Base-by-base conservation (phyloP, 2,329 filamentous ascomycete genomes). In the Hymenoscyphus scutula region DNA sequence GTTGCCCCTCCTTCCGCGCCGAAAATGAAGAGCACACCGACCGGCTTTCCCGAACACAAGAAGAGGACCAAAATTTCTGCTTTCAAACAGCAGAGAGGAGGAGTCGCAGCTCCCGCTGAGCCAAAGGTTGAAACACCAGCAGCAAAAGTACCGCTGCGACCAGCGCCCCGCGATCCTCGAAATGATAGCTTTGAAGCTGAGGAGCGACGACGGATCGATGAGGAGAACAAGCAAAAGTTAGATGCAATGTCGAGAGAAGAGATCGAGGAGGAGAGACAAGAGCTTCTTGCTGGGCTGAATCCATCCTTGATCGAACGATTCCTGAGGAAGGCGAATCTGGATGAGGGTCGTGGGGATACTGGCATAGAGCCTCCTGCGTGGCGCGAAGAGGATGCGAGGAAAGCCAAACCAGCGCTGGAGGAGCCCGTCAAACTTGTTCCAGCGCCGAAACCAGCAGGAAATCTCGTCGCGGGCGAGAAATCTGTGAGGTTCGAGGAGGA, bases 21-120 rank as follows among this genome's bases (percentile, higher is more conserved):
- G 15, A 81, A 82, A 55, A 78, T 84, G 48, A 84, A 84, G 58
- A 77, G 79, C 10, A 78, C 80, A 23, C 76, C 80, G 4, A 87
- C 84, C 13, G 95, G 95, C 1, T 98, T 98, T 69, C 95, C 95
- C n/a, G 86, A 88, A 63, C 93, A 92, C 75, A 95, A 90, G 75
- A 92, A 90, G 74, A 87, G 93, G 67, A 82, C 81, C 61, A 83
- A 84, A 62, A 77, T 84, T 7, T 97, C 92, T 1, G 84, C 89
- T 1, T 97, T 97, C 79, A 96, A 92, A 74, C 87, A 91, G 71
- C 84, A 87, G 72, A 81, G 84, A 64, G 62, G 53, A 17, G 64
- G 45, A 56, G 60, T 62, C 62, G 34, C 66, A 25, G 32, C 58
- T 1, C 15, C 45, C 13, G 17, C 62, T 60, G 65, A 67, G 57